These are phyloP conservation scores for Dioscorea dumetorum DNA, from an alignment of 106 monocot genomes.

Conservation along the genomic window DNA sequence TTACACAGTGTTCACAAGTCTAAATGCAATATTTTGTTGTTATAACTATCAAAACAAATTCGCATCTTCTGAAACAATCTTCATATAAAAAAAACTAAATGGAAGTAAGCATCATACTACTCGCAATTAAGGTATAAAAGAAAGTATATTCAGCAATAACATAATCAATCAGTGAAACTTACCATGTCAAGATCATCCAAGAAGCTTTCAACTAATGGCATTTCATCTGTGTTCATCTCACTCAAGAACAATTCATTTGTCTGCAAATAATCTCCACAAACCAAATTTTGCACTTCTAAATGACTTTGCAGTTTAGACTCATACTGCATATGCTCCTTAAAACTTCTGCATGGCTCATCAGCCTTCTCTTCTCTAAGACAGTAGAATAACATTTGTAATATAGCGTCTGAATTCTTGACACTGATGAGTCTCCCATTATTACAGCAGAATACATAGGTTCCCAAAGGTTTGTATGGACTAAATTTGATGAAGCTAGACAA, in stretches of 20 bases:
- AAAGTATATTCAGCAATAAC: too few species aligned
- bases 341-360: constrained; percentile 27
- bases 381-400: constrained; percentile 40
- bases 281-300: constrained; percentile 12
- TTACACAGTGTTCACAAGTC: too few species aligned
- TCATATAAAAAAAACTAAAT: too few species aligned
- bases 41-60: too few species aligned
- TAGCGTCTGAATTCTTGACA: constrained; percentile 32
- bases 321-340: constrained; percentile 37
- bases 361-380: constrained; percentile 23
- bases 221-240: neutral
- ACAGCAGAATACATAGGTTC: constrained; percentile 19
- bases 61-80: too few species aligned
- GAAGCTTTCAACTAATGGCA: neutral
- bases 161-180: neutral
- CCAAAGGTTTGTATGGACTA: constrained; percentile 48
- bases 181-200: constrained; percentile 38
- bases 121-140: too few species aligned
- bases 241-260: constrained; percentile 6
- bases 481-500: constrained; percentile 31
- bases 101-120: too few species aligned
- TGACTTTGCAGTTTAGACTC: constrained; percentile 23
- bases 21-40: too few species aligned
- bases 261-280: constrained; percentile 20
- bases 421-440: constrained; percentile 14